These are phyloP conservation scores for Acanthamoeba culbertsoni DNA, from an alignment of 208 protist species.

Conservation along the genomic window DNA sequence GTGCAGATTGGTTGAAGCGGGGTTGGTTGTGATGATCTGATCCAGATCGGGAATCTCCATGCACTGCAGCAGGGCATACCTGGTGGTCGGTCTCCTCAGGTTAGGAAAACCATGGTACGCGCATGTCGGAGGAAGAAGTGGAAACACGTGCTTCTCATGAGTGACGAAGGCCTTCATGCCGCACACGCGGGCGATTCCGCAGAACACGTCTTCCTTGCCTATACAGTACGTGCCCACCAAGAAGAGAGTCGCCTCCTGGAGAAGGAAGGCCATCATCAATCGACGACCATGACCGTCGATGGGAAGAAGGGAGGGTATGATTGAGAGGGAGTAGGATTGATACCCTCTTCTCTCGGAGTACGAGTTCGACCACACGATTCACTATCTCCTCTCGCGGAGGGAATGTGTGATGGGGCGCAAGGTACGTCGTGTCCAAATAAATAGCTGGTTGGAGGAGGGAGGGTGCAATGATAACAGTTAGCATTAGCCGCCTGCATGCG, in stretches of 20 bases:
- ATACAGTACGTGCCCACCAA: conserved; percentile 63
- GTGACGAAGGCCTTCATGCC: conserved; percentile 15
- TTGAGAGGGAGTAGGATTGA: not conserved
- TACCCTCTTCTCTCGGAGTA: not conserved
- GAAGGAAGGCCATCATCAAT: not conserved
- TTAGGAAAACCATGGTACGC: not conserved
- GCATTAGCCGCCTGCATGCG: too few species aligned
- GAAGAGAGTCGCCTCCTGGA: not conserved
- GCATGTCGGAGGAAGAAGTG: not conserved
- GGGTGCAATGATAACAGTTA: too few species aligned
- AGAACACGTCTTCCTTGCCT: conserved; percentile 68
- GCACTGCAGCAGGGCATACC: not conserved
- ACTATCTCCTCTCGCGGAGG: conserved; percentile 44
- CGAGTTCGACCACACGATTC: not conserved
- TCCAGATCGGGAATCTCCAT: conserved; percentile 1
- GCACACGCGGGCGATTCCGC: not conserved
- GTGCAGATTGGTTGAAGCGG: not conserved
- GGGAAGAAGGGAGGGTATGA: not conserved
- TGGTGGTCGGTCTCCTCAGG: not conserved
- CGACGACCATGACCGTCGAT: not conserved
- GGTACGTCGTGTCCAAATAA: conserved; percentile 70
- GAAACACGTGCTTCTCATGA: not conserved
- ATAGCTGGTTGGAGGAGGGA: not conserved
- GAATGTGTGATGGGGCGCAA: conserved; percentile 50
- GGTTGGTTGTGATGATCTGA: not conserved